Conservation (phyloP, 1,284 basidiomycete species). For the Coniferiporia weirii region DNA sequence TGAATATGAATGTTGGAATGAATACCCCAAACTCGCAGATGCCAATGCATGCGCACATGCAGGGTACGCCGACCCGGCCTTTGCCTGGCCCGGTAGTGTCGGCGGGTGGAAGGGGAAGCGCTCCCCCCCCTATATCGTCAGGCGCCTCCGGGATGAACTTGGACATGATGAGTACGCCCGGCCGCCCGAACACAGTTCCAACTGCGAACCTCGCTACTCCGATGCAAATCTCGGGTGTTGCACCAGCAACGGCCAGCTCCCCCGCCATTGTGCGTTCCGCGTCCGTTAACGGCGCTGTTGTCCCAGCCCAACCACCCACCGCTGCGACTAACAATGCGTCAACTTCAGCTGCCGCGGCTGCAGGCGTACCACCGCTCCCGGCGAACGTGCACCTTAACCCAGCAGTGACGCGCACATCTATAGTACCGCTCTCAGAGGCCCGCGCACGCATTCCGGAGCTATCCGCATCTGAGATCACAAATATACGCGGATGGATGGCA, state of each 20-base stretch:
- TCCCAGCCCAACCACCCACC: background rate
- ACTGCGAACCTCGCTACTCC: constrained; percentile 19
- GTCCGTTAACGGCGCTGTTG: constrained; percentile 22
- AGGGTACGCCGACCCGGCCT: constrained; percentile 4
- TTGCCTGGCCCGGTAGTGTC: background rate
- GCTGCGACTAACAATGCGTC: background rate
- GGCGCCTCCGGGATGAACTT: constrained; percentile 15
- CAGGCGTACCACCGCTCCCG: constrained; percentile 28
- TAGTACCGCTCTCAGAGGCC: constrained; percentile 55
- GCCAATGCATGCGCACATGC: background rate
- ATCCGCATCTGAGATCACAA: constrained; percentile 37
- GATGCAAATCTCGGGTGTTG: background rate
- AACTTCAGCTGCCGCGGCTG: background rate
- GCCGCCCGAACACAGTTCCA: constrained; percentile 13
- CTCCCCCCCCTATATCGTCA: background rate
- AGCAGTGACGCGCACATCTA: constrained; percentile 57
- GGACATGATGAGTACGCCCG: constrained; percentile 12
- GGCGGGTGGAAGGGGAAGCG: background rate
- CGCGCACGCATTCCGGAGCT: constrained; percentile 52
- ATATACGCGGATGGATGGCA: constrained; percentile 49
- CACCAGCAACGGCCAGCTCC: constrained; percentile 22
- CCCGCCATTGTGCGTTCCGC: constrained; percentile 14
- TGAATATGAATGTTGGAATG: background rate
- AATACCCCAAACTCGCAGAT: background rate
- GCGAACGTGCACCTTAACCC: constrained; percentile 47